Percentiles rank a stretch among this genome's conserved stretches.
These are phyloP conservation scores for Aspergillus hortae DNA, from an alignment of 2,329 filamentous ascomycete species.

Conservation along the genomic window DNA sequence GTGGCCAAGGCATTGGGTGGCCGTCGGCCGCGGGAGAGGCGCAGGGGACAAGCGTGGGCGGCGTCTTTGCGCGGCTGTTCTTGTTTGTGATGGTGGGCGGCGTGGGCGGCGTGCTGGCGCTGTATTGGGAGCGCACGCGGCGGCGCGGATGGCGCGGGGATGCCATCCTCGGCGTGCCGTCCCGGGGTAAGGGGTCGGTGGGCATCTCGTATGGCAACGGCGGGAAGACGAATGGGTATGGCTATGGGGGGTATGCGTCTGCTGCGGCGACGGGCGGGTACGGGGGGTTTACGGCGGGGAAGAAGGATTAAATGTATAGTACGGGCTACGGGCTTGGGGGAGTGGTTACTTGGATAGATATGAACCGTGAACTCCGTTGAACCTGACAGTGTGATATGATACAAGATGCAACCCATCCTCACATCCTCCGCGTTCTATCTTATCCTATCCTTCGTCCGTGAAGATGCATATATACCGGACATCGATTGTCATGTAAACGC, in stretches of 20 bases:
- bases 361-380: neutral
- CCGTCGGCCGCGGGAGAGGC: conserved; percentile 12
- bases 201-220: conserved; percentile 54
- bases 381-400: neutral
- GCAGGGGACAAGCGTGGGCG: conserved; percentile 6
- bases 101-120: conserved; percentile 31
- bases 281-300: conserved; percentile 38
- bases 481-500: neutral
- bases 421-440: neutral
- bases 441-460: neutral
- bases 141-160: conserved; percentile 37
- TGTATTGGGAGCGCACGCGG: conserved; percentile 36
- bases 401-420: neutral
- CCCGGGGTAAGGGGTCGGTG: conserved; percentile 43
- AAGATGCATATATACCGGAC: neutral
- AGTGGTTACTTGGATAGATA: conserved; percentile 7
- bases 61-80: conserved; percentile 28
- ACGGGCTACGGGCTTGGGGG: neutral
- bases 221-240: conserved; percentile 54
- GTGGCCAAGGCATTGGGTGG: conserved; percentile 36
- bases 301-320: conserved; percentile 35
- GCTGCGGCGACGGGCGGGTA: conserved; percentile 25
- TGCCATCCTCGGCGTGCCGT: conserved; percentile 48
- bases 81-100: conserved; percentile 36
- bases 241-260: conserved; percentile 38